A percentile compares a stretch with the other conserved stretches of the same genome.
phyloP scores from a whole-genome alignment of 352 stramenopile genomes.

The Globisporangium camurandrum region DNA sequence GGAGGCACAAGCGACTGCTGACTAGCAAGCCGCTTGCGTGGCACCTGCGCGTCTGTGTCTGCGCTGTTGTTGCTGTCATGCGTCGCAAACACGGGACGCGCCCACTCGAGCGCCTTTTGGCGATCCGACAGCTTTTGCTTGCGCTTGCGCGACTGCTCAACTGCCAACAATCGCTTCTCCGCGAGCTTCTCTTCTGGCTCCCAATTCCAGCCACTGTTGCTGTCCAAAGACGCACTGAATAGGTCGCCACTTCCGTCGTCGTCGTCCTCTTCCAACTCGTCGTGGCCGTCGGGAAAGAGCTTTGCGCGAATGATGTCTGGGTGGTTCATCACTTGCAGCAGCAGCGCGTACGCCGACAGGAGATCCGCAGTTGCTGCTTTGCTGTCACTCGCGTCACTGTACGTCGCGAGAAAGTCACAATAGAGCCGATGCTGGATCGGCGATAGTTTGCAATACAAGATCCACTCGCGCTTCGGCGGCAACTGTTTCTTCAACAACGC shows the following conservation, averaged over 20 bases:
- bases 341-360: constrained; percentile 66
- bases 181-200: constrained; percentile 54
- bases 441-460: constrained; percentile 82
- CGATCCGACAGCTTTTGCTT: constrained; percentile 54
- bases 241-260: constrained; percentile 13
- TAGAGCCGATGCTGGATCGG: constrained; percentile 75
- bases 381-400: constrained; percentile 23
- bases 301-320: constrained; percentile 81
- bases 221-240: constrained; percentile 11
- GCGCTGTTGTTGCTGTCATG: neutral
- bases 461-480: constrained; percentile 81
- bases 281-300: constrained; percentile 29
- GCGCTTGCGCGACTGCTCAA: constrained; percentile 38
- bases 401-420: constrained; percentile 60
- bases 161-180: constrained; percentile 41
- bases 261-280: constrained; percentile 29
- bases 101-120: constrained; percentile 65
- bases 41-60: neutral
- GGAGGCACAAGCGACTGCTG: no score
- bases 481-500: constrained; percentile 59
- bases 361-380: constrained; percentile 47
- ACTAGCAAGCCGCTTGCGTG: neutral
- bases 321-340: constrained; percentile 86
- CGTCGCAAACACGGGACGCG: constrained; percentile 30
- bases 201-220: constrained; percentile 43